A percentile compares a stretch with the other conserved stretches of the same genome.
These are phyloP conservation scores for Colletotrichum kahawae DNA, from an alignment of 2,329 filamentous ascomycete species.

Conservation along the genomic window DNA sequence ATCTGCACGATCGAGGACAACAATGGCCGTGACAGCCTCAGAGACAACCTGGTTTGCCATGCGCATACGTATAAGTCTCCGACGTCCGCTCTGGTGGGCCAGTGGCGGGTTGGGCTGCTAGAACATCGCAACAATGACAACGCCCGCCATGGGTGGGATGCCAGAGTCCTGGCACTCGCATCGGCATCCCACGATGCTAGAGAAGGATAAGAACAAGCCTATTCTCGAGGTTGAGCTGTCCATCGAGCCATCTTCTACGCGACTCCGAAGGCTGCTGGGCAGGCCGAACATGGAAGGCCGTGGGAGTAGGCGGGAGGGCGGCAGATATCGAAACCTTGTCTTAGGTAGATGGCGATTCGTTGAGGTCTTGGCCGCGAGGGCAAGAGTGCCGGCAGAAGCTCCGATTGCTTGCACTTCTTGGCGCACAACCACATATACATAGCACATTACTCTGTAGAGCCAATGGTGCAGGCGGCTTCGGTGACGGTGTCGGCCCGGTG, in stretches of 20 bases:
- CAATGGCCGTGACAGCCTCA: neutral
- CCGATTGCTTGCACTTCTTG: neutral
- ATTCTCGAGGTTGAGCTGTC: neutral
- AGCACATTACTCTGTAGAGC: neutral
- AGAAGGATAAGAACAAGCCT: neutral
- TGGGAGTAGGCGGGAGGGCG: neutral
- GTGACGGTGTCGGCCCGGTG: neutral
- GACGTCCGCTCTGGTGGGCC: neutral
- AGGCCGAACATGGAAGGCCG: neutral
- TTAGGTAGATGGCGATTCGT: neutral
- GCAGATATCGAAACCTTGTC: conserved; percentile 1
- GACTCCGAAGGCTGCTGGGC: neutral
- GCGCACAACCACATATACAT: neutral
- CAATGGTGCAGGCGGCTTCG: neutral
- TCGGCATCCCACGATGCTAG: neutral
- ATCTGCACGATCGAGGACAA: neutral
- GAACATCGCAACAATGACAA: too few species aligned
- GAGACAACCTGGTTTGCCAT: neutral
- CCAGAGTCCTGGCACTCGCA: too few species aligned
- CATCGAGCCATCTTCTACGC: neutral
- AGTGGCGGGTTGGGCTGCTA: neutral
- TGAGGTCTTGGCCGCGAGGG: neutral
- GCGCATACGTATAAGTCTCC: neutral
- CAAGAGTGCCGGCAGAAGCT: neutral
- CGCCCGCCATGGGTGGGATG: too few species aligned